phyloP scores from a whole-genome alignment of 768 basidiomycete species.

The Strobilomyces echinocephalus region DNA sequence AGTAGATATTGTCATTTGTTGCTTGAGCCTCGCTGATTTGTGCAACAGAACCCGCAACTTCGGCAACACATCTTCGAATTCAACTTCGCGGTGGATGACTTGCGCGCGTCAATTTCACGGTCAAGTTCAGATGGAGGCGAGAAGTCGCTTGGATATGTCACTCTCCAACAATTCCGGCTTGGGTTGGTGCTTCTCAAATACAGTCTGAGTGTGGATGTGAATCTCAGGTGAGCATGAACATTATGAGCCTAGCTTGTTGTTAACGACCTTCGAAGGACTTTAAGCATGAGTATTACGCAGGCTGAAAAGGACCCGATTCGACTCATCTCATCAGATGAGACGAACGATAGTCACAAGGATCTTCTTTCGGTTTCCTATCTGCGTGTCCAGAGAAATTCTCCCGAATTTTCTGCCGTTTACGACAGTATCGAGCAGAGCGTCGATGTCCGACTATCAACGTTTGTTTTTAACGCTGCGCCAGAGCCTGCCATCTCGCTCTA shows the following conservation, averaged over 20 bases:
- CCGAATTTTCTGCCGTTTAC: constrained; percentile 74
- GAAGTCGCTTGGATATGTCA: constrained; percentile 70
- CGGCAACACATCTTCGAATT: constrained; percentile 73
- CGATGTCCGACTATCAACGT: constrained; percentile 83
- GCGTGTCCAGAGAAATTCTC: constrained; percentile 77
- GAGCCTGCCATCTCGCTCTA: constrained; percentile 88
- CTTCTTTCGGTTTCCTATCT: constrained; percentile 76
- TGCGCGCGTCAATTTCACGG: constrained; percentile 77
- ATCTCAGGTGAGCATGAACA: constrained; percentile 51
- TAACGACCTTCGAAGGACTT: constrained; percentile 44
- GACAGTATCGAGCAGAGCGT: constrained; percentile 87
- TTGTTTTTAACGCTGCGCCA: constrained; percentile 83
- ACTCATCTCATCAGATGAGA: constrained; percentile 60
- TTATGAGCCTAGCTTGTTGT: neutral
- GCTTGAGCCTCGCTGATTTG: neutral
- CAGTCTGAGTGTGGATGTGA: constrained; percentile 83
- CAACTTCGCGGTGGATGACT: constrained; percentile 78
- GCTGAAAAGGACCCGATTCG: constrained; percentile 47
- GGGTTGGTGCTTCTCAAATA: constrained; percentile 72
- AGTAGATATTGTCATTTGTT: constrained; percentile 10
- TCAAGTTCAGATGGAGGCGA: constrained; percentile 60
- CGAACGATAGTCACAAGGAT: constrained; percentile 46
- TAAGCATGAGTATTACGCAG: constrained; percentile 72
- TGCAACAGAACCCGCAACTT: constrained; percentile 31
- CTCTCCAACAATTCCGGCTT: constrained; percentile 74